phyloP scores from a whole-genome alignment of 495 filamentous ascomycete genomes.

The Mycothermus thermophilus region DNA sequence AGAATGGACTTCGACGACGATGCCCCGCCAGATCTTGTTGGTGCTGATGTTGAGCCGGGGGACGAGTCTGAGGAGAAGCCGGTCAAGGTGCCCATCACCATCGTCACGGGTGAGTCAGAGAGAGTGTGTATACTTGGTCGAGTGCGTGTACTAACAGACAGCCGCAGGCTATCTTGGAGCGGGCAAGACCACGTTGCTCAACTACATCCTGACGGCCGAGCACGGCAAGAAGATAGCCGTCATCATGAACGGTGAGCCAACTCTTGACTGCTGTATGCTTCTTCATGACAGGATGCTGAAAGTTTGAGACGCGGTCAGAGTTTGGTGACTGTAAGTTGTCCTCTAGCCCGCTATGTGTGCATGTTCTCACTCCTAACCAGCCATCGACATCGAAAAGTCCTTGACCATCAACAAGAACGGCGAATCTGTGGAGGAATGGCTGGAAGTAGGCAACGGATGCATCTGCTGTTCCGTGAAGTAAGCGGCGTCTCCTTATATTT shows the following conservation, averaged over 20 bases:
- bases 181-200: slow-evolving; percentile 89
- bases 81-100: slow-evolving; percentile 79
- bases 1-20: slow-evolving; percentile 47
- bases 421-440: slow-evolving; percentile 83
- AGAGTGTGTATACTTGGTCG: too few relatives aligned
- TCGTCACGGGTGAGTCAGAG: slow-evolving; percentile 93
- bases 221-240: slow-evolving; percentile 97
- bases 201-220: slow-evolving; percentile 84
- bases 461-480: slow-evolving; percentile 98
- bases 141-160: slow-evolving; percentile 14
- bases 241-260: slow-evolving; percentile 68
- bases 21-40: slow-evolving; percentile 64
- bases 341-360: background rate
- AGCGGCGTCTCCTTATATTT: background rate
- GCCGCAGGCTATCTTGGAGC: slow-evolving; percentile 71
- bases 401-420: slow-evolving; percentile 77
- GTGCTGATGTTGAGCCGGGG: slow-evolving; percentile 24
- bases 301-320: slow-evolving; percentile 35
- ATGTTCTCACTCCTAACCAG: slow-evolving; percentile 31
- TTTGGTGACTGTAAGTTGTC: slow-evolving; percentile 74
- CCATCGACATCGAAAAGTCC: slow-evolving; percentile 86
- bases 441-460: slow-evolving; percentile 91
- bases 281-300: background rate
- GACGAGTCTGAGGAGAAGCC: slow-evolving; percentile 32
- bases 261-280: background rate